Conservation (phyloP, 495 filamentous ascomycete species). For the Lasiosphaeria ovina region DNA sequence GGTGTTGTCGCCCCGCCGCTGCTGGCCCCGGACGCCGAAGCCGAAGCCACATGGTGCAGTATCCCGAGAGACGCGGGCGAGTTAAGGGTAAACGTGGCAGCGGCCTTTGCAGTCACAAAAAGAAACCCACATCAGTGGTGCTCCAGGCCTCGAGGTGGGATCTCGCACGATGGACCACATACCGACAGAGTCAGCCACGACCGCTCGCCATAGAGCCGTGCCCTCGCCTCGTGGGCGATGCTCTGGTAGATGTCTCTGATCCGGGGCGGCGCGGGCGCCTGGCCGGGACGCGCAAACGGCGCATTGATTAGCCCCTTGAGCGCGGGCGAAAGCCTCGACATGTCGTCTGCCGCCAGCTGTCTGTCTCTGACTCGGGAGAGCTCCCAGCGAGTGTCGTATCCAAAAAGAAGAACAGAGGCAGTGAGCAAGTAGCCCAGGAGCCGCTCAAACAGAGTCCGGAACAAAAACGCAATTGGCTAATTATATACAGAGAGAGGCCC, state of each 20-base stretch:
- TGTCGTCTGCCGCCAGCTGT: conserved; percentile 22
- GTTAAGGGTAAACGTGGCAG: conserved; percentile 39
- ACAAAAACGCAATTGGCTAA: too few relatives aligned
- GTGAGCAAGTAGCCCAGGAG: too few relatives aligned
- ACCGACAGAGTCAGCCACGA: conserved; percentile 69
- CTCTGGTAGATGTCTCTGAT: conserved; percentile 59
- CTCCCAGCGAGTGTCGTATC: neutral
- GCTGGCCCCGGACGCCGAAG: conserved; percentile 16
- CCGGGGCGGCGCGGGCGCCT: conserved; percentile 58
- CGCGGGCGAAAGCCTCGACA: conserved; percentile 66
- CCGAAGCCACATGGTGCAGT: conserved; percentile 50
- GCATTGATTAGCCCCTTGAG: conserved; percentile 73
- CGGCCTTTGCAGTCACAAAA: conserved; percentile 24
- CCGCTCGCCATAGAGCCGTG: conserved; percentile 54
- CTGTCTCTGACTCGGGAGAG: neutral
- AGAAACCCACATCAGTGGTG: neutral
- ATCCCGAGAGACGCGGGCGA: conserved; percentile 32
- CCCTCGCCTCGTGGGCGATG: conserved; percentile 54
- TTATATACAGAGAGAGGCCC: too few relatives aligned
- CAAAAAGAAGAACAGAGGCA: too few relatives aligned
- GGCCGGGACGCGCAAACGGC: conserved; percentile 62
- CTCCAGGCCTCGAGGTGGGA: neutral
- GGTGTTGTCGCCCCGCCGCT: conserved; percentile 21
- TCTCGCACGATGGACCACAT: neutral
- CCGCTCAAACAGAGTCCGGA: too few relatives aligned